Evolutionary conservation across 1,139 yeast genomes (phyloP).

Genomic region (Candida pseudoviswanathii): DNA sequence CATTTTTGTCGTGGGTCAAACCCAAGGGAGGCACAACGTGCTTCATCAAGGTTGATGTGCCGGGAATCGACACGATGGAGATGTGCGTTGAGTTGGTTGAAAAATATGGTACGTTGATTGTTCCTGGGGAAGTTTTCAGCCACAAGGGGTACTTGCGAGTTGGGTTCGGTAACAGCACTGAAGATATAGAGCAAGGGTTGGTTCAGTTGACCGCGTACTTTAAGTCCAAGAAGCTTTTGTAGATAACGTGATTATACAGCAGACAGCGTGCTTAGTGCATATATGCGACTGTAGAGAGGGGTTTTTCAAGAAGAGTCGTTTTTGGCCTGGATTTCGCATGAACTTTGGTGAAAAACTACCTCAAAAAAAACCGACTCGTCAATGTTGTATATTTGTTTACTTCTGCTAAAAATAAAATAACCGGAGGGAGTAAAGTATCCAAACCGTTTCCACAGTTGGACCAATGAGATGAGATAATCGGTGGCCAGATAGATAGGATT

Average conservation of each 20-base stretch:
- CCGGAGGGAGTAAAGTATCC: too few species aligned
- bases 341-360: too few species aligned
- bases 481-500: too few species aligned
- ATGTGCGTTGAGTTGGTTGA: slow-evolving; percentile 42
- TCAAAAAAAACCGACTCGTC: too few species aligned
- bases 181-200: slow-evolving; percentile 31
- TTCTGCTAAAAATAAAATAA: too few species aligned
- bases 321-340: too few species aligned
- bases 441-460: too few species aligned
- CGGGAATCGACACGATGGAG: slow-evolving; percentile 29
- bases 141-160: slow-evolving; percentile 47
- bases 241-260: not conserved
- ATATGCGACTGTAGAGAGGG: too few species aligned
- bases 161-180: slow-evolving; percentile 52
- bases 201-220: slow-evolving; percentile 14
- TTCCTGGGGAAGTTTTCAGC: slow-evolving; percentile 56
- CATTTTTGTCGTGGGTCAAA: slow-evolving; percentile 36
- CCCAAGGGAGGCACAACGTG: slow-evolving; percentile 57
- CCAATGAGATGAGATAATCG: too few species aligned
- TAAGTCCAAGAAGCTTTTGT: not conserved
- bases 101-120: slow-evolving; percentile 36
- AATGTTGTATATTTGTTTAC: too few species aligned
- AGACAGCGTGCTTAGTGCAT: too few species aligned
- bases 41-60: slow-evolving; percentile 37
- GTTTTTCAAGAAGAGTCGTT: too few species aligned